Conservation (phyloP, 2,329 filamentous ascomycete genomes). For the Colletotrichum chrysophilum region DNA sequence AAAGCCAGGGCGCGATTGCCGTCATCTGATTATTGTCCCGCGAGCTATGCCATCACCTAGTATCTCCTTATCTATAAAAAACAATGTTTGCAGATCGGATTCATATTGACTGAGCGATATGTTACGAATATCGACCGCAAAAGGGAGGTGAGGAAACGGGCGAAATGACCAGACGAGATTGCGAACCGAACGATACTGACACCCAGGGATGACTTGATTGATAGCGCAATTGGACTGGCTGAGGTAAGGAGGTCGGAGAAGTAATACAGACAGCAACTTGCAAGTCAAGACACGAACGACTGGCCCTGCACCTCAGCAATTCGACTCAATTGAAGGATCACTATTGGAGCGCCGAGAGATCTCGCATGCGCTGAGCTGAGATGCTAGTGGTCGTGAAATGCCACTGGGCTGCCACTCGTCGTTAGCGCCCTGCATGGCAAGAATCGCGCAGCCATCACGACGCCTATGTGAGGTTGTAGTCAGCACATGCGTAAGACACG, state of each 20-base stretch:
- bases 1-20: not conserved
- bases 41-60: not conserved
- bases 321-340: not conserved
- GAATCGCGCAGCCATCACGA: not conserved
- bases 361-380: not conserved
- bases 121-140: not conserved
- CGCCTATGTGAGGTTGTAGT: not conserved
- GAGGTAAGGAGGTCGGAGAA: constrained; percentile 9
- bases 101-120: not conserved
- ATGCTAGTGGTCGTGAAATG: not conserved
- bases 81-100: not conserved
- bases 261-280: not conserved
- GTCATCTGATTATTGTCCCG: constrained; percentile 2
- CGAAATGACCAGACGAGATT: not conserved
- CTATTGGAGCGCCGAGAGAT: not conserved
- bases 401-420: not conserved
- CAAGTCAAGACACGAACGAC: constrained; percentile 9
- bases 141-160: not conserved
- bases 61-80: not conserved
- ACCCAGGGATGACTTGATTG: not conserved
- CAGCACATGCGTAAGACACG: not conserved
- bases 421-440: not conserved
- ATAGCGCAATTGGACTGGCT: not conserved
- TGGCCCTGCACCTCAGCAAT: not conserved
- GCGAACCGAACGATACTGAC: not conserved